These are phyloP conservation scores for Afroboletus lepidellus DNA, from an alignment of 1,284 basidiomycete species.

Conservation along the genomic window DNA sequence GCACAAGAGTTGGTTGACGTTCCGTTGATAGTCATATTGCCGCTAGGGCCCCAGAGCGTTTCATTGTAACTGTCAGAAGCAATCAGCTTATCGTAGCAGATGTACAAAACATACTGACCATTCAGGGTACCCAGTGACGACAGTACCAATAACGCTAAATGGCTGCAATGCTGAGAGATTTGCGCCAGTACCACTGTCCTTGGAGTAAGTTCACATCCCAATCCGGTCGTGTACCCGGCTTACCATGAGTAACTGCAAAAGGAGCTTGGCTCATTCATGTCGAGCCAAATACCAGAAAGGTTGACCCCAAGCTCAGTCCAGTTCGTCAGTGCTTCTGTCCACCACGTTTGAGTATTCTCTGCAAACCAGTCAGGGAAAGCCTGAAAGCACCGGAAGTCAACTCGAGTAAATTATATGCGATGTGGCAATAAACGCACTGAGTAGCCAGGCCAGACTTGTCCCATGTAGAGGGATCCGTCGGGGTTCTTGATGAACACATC, in stretches of 20 bases:
- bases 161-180: conserved; percentile 39
- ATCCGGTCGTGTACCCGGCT: conserved; percentile 16
- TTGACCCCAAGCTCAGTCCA: conserved; percentile 59
- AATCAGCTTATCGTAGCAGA: neutral
- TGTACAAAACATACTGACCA: conserved; percentile 40
- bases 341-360: conserved; percentile 53
- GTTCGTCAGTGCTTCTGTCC: conserved; percentile 59
- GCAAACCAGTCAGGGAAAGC: conserved; percentile 73
- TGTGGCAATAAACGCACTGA: conserved; percentile 33
- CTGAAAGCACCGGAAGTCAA: conserved; percentile 22
- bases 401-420: neutral
- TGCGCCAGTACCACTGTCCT: conserved; percentile 49
- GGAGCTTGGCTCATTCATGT: conserved; percentile 71
- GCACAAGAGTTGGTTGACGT: conserved; percentile 48
- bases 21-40: conserved; percentile 74
- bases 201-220: conserved; percentile 4
- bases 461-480: conserved; percentile 63
- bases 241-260: conserved; percentile 67
- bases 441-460: conserved; percentile 63
- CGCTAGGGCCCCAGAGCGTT: conserved; percentile 61
- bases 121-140: conserved; percentile 56
- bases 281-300: conserved; percentile 73
- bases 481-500: conserved; percentile 66
- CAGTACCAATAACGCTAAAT: conserved; percentile 46
- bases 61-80: conserved; percentile 54